Evolutionary conservation across 805 yeast genomes (phyloP).

Genomic region (Hanseniaspora meyeri): DNA sequence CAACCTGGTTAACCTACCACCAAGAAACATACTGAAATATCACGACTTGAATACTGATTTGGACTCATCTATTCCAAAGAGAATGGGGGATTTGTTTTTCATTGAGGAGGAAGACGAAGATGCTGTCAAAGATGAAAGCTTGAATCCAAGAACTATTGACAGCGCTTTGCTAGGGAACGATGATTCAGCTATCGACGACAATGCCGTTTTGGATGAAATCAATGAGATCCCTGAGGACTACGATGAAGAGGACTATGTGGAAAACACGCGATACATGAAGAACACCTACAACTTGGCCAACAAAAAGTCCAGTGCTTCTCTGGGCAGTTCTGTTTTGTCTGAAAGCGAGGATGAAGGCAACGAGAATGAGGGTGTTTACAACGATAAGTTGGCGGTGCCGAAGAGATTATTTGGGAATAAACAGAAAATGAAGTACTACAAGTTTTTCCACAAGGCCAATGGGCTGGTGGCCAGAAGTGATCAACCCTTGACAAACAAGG

Average conservation of each 20-base stretch:
- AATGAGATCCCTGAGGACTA: slow-evolving; percentile 38
- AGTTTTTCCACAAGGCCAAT: not conserved
- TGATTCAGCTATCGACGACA: slow-evolving; percentile 25
- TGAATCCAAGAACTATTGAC: not conserved
- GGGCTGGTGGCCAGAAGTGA: slow-evolving; percentile 6
- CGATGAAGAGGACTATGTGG: slow-evolving; percentile 23
- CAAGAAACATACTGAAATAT: slow-evolving; percentile 24
- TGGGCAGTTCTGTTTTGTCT: slow-evolving; percentile 16
- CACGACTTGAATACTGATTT: slow-evolving; percentile 29
- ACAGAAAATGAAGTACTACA: not conserved
- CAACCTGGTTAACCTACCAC: not conserved
- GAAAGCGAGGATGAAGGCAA: slow-evolving; percentile 16
- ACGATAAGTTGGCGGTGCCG: not conserved
- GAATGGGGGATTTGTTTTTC: slow-evolving; percentile 25
- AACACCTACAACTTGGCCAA: not conserved
- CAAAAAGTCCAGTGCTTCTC: slow-evolving; percentile 15
- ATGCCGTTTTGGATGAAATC: slow-evolving; percentile 39
- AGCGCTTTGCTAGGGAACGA: slow-evolving; percentile 17
- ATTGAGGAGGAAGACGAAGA: slow-evolving; percentile 29
- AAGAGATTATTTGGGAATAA: not conserved
- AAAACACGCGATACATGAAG: not conserved
- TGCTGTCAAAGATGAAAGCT: not conserved
- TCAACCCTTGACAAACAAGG: slow-evolving; percentile 1
- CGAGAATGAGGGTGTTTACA: not conserved
- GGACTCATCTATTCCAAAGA: slow-evolving; percentile 31